Percentiles rank a stretch among this genome's conserved stretches.
Conservation (phyloP, 139 green algal genomes). For the Chlorella sorokiniana region DNA sequence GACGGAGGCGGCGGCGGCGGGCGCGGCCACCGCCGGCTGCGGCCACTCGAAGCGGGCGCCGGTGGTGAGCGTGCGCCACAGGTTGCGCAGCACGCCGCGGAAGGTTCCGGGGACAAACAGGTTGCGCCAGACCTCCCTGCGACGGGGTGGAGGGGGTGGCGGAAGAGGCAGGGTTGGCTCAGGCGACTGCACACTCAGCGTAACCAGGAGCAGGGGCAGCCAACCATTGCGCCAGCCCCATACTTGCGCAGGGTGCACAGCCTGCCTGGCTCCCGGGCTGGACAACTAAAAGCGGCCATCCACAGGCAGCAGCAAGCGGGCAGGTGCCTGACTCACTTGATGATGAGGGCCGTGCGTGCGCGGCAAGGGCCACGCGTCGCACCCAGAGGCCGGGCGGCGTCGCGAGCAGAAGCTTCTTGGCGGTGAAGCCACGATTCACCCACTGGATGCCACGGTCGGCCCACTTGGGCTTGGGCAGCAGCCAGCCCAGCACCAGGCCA, state of each 20-base stretch:
- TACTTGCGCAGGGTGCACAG: neutral
- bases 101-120: slow-evolving; percentile 73
- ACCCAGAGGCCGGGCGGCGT: slow-evolving; percentile 30
- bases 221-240: too few species aligned
- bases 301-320: neutral
- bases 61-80: slow-evolving; percentile 37
- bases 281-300: too few species aligned
- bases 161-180: neutral
- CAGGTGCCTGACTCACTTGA: slow-evolving; percentile 1
- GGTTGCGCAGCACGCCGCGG: slow-evolving; percentile 48
- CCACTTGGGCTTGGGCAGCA: slow-evolving; percentile 58
- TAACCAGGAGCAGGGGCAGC: neutral
- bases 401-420: slow-evolving; percentile 18
- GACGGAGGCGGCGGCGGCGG: neutral
- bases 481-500: slow-evolving; percentile 35
- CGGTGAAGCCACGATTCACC: slow-evolving; percentile 19
- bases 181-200: neutral
- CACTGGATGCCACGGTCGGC: slow-evolving; percentile 40
- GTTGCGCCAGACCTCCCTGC: slow-evolving; percentile 76
- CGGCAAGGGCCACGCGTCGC: slow-evolving; percentile 8
- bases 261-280: neutral
- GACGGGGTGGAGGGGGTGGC: neutral
- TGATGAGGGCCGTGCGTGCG: slow-evolving; percentile 26
- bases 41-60: slow-evolving; percentile 16
- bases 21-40: neutral